phyloP scores from a whole-genome alignment of 2,329 filamentous ascomycete species.

The Epicoccum nigrum region DNA sequence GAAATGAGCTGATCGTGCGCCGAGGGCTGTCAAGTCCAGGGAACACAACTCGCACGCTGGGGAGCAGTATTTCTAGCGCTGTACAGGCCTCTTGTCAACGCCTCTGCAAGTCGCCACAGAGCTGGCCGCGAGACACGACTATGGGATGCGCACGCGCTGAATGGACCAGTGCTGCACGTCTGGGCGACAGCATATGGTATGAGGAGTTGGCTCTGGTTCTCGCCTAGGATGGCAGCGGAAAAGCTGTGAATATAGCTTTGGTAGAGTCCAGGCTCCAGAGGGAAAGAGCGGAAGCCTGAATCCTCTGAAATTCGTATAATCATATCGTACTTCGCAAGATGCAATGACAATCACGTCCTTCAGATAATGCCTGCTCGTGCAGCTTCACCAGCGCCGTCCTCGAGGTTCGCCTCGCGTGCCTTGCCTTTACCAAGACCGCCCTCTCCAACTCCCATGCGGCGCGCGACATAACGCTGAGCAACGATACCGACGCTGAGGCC shows the following conservation, averaged over 20 bases:
- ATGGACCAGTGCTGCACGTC: not conserved
- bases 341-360: conserved; percentile 3
- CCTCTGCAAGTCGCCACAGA: conserved; percentile 10
- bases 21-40: not conserved
- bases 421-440: conserved; percentile 68
- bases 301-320: not conserved
- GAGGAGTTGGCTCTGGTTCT: not conserved
- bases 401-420: conserved; percentile 60
- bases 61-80: conserved; percentile 2
- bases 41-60: not conserved
- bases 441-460: conserved; percentile 94
- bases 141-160: not conserved
- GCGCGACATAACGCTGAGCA: conserved; percentile 92
- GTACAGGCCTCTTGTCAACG: not conserved
- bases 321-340: conserved; percentile 7
- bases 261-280: not conserved
- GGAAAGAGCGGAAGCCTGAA: not conserved
- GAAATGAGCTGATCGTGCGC: conserved; percentile 1
- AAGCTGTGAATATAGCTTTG: not conserved
- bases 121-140: not conserved
- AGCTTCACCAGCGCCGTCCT: conserved; percentile 65
- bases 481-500: conserved; percentile 80
- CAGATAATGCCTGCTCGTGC: conserved; percentile 59
- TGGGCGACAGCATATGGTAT: not conserved
- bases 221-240: not conserved